Evolutionary conservation across 2,329 filamentous ascomycete genomes (phyloP).

Genomic region (Sporothrix inflata): DNA sequence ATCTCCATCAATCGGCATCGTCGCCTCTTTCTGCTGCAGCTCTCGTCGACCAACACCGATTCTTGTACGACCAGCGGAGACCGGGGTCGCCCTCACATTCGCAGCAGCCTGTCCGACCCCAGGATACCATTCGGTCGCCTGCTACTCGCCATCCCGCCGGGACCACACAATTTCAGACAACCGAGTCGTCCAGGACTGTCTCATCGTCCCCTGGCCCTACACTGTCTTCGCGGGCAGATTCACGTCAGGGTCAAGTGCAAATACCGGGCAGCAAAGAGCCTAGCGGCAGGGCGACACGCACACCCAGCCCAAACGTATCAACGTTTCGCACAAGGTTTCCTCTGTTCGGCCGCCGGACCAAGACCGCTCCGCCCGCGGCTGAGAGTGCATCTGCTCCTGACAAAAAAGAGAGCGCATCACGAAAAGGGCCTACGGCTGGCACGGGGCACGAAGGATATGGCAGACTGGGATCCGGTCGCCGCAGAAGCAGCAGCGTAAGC

Average conservation of each 20-base stretch:
- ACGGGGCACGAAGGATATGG: slow-evolving; percentile 91
- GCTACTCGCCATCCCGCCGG: neutral
- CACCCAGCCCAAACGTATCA: slow-evolving; percentile 60
- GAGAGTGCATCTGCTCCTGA: slow-evolving; percentile 46
- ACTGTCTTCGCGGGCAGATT: slow-evolving; percentile 30
- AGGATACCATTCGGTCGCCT: slow-evolving; percentile 33
- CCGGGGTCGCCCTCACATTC: slow-evolving; percentile 42
- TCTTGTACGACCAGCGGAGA: slow-evolving; percentile 28
- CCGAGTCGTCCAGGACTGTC: neutral
- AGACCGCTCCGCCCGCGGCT: slow-evolving; percentile 58
- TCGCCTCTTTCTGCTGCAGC: slow-evolving; percentile 21
- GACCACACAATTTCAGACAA: neutral
- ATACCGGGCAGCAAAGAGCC: slow-evolving; percentile 16
- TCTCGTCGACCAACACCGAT: slow-evolving; percentile 34
- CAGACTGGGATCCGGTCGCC: slow-evolving; percentile 61
- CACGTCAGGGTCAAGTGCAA: neutral
- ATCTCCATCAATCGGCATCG: slow-evolving; percentile 33
- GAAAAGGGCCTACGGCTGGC: slow-evolving; percentile 85
- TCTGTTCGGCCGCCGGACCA: slow-evolving; percentile 75
- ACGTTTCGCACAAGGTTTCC: slow-evolving; percentile 70
- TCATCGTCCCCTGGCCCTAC: slow-evolving; percentile 15
- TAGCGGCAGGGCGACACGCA: slow-evolving; percentile 41
- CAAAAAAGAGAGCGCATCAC: slow-evolving; percentile 60
- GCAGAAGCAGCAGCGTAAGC: slow-evolving; percentile 64
- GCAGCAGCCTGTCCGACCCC: slow-evolving; percentile 38